phyloP scores from a whole-genome alignment of 176 grass and related monocot genomes.

The Calamus simplicifolius region DNA sequence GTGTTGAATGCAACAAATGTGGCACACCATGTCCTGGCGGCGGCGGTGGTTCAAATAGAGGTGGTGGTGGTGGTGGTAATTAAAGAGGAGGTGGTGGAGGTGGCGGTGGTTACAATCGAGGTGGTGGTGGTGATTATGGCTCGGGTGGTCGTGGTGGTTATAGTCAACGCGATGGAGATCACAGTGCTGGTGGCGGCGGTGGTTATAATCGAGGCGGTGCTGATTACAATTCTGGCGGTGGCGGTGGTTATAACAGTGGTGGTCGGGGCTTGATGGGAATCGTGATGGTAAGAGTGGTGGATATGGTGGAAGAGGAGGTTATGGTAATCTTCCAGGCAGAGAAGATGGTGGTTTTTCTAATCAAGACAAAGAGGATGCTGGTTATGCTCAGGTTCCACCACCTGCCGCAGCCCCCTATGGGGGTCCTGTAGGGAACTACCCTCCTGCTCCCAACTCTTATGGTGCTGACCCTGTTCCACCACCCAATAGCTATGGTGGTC shows the following conservation, averaged over 20 bases:
- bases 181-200: conserved; percentile 22
- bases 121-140: conserved; percentile 37
- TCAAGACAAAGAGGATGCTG: conserved; percentile 21
- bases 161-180: conserved; percentile 17
- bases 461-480: conserved; percentile 59
- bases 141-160: conserved; percentile 33
- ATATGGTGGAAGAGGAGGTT: conserved; percentile 15
- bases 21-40: conserved; percentile 47
- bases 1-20: conserved; percentile 96
- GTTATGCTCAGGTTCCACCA: conserved; percentile 48
- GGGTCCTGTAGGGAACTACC: conserved; percentile 41
- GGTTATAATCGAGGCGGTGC: conserved; percentile 32
- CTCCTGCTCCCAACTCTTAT: conserved; percentile 47
- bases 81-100: conserved; percentile 45
- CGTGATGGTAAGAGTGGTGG: too few relatives aligned
- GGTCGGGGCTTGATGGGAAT: conserved; percentile 1
- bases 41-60: conserved; percentile 13
- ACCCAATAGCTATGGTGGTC: conserved; percentile 55
- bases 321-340: conserved; percentile 32
- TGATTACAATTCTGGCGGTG: conserved; percentile 43
- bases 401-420: conserved; percentile 57
- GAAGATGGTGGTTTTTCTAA: conserved; percentile 37
- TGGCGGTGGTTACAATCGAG: conserved; percentile 24
- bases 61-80: conserved; percentile 36
- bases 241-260: conserved; percentile 46